Percentiles rank a stretch among this genome's conserved stretches.
These are phyloP conservation scores for Endogone sp. DNA, from an alignment of 192 early-diverging fungal species.

Conservation along the genomic window DNA sequence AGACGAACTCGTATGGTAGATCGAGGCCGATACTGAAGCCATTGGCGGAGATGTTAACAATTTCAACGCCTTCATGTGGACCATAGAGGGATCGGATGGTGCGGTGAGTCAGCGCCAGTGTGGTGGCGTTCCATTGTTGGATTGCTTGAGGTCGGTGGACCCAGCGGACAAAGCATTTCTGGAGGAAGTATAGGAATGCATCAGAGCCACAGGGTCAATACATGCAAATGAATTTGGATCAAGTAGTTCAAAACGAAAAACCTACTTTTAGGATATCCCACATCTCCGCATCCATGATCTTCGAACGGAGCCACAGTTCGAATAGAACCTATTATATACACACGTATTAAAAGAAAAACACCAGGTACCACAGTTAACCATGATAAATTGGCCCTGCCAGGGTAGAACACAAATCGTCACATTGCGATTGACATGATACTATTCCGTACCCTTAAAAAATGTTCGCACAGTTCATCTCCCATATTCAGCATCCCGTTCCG, in stretches of 20 bases:
- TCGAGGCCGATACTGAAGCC: slow-evolving; percentile 56
- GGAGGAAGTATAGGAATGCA: too few species aligned
- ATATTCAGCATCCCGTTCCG: slow-evolving; percentile 40
- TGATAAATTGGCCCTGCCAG: too few species aligned
- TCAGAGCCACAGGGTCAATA: too few species aligned
- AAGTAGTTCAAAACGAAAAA: too few species aligned
- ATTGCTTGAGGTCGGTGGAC: slow-evolving; percentile 68
- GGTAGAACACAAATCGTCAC: too few species aligned
- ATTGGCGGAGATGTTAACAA: slow-evolving; percentile 48
- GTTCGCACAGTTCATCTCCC: slow-evolving; percentile 75
- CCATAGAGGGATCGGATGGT: slow-evolving; percentile 67
- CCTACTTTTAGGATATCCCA: slow-evolving; percentile 71
- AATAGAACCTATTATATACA: slow-evolving; percentile 53
- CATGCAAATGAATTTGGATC: too few species aligned
- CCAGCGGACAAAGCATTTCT: slow-evolving; percentile 61
- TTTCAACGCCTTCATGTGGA: slow-evolving; percentile 55
- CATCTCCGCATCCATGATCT: slow-evolving; percentile 61
- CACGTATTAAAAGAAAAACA: slow-evolving; percentile 6
- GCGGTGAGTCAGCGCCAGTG: slow-evolving; percentile 65
- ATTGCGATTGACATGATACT: too few species aligned
- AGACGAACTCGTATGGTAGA: slow-evolving; percentile 57
- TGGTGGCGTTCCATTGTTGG: slow-evolving; percentile 71
- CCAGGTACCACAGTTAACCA: neutral
- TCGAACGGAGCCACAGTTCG: slow-evolving; percentile 77
- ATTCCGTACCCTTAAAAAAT: slow-evolving; percentile 62